Conservation (phyloP, 1,139 yeast genomes). For the Taphrina flavorubra region DNA sequence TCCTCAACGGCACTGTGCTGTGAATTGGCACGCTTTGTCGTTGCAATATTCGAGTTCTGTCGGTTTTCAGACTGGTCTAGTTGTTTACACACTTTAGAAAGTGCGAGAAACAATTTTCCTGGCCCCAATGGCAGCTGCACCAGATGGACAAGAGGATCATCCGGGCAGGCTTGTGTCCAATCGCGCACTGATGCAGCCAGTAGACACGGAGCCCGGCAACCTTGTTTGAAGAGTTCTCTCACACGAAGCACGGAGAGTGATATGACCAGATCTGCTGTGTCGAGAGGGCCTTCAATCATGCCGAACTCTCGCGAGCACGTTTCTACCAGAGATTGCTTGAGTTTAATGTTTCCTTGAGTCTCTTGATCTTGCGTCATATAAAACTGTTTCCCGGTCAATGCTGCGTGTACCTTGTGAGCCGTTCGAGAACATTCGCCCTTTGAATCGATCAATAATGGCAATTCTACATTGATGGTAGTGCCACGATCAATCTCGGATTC, state of each 20-base stretch:
- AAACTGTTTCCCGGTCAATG: conserved; percentile 6
- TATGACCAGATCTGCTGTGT: conserved; percentile 21
- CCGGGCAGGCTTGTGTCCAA: conserved; percentile 2
- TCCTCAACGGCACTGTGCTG: background rate
- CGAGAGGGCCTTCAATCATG: conserved; percentile 12
- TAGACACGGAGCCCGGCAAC: conserved; percentile 6
- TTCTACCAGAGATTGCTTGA: conserved; percentile 5
- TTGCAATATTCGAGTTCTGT: background rate
- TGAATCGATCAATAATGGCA: conserved; percentile 8
- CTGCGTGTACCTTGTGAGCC: conserved; percentile 3
- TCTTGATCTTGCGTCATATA: conserved; percentile 1
- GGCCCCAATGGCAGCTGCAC: conserved; percentile 34
- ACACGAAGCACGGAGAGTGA: conserved; percentile 3
- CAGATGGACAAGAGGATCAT: conserved; percentile 22
- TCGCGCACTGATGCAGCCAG: conserved; percentile 19
- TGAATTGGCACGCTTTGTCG: background rate
- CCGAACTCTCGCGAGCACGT: conserved; percentile 9
- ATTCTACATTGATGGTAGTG: conserved; percentile 26
- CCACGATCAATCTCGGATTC: conserved; percentile 19
- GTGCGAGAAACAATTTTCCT: conserved; percentile 9
- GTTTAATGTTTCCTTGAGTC: background rate
- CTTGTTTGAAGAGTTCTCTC: background rate
- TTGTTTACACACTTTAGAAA: background rate
- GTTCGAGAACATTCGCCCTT: background rate
- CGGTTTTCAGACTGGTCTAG: background rate